Evolutionary conservation across 768 basidiomycete species (phyloP).

Genomic region (Hirschioporus abietinus): DNA sequence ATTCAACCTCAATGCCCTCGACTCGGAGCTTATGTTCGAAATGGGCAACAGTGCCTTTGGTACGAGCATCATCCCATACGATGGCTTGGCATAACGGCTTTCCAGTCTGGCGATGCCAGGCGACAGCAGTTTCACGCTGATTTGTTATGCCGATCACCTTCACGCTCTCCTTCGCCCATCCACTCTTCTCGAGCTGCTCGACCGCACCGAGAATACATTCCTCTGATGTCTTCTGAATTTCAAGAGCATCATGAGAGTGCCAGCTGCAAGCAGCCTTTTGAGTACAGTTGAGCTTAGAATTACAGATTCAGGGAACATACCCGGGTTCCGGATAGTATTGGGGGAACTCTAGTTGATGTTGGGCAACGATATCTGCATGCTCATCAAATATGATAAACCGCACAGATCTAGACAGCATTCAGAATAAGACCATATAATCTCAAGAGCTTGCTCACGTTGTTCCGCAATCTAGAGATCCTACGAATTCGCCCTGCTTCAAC

Average conservation of each 20-base stretch:
- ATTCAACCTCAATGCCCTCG: slow-evolving; percentile 68
- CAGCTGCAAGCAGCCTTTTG: slow-evolving; percentile 46
- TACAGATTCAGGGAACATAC: slow-evolving; percentile 31
- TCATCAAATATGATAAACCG: slow-evolving; percentile 90
- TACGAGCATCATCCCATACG: slow-evolving; percentile 96
- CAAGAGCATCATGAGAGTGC: slow-evolving; percentile 91
- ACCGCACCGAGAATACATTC: slow-evolving; percentile 71
- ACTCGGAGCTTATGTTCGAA: slow-evolving; percentile 65
- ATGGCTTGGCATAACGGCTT: slow-evolving; percentile 85
- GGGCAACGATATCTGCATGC: slow-evolving; percentile 79
- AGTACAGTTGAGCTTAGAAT: slow-evolving; percentile 2
- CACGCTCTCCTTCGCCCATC: slow-evolving; percentile 76
- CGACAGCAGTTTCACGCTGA: slow-evolving; percentile 93
- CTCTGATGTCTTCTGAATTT: slow-evolving; percentile 72
- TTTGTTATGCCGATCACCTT: slow-evolving; percentile 97
- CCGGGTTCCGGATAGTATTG: slow-evolving; percentile 91
- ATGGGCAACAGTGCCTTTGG: slow-evolving; percentile 77
- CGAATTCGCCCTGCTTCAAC: slow-evolving; percentile 69
- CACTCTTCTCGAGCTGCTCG: slow-evolving; percentile 62
- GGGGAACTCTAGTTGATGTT: slow-evolving; percentile 89
- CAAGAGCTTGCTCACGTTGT: slow-evolving; percentile 64
- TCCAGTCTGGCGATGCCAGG: slow-evolving; percentile 88
- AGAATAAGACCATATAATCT: neutral
- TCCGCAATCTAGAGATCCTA: slow-evolving; percentile 91
- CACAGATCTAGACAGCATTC: slow-evolving; percentile 55